Base-by-base conservation (phyloP, 495 filamentous ascomycete species). In the Penicillium riverlandense region DNA sequence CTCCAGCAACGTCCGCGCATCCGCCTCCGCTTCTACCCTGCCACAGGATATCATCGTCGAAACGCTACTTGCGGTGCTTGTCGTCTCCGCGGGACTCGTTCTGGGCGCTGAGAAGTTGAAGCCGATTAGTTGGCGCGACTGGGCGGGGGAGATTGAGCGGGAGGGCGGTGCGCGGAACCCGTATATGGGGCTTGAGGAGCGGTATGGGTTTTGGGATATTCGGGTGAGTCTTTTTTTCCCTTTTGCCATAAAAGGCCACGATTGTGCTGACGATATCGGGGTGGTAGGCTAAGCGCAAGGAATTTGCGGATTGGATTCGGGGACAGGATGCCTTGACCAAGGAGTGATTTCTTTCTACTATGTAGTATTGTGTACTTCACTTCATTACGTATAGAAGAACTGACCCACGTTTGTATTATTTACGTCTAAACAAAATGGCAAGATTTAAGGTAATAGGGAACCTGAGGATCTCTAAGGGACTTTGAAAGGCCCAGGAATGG, bases 101-200 rank as follows among this genome's bases (percentile, higher is more conserved):
- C 58, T 85, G 1, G 77, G 79, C 11, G 80, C 83, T 0, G 79
- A 81, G 29, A 76, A 82, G 37, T 59, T 88, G 53, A 79, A 85
- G 62, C 86, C 86, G 1, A 83, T 91, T 46, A 81, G 80, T 61
- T 90, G 85, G 85, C 77, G 80, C 15, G 81, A 84, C 46, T 94
- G 88, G 88, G 86, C 86, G 22, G 85, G 86, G 38, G 77, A 86
- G 64, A 81, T 88, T 47, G 87, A 94, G 67, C 75, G 74, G 44
- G 83, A 90, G 32, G 74, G 74, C 4, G 72, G 67, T 37, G 68
- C 65, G 11, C 49, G 63, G 40, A 72, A 74, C 42, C 76, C 77
- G 37, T 82, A 71, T 48, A 53, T 62, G 29, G 57, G 62, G 16
- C 52, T 82, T 47, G 78, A 76, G 72, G 83, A 69, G 72, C 73